Conservation (phyloP, 768 basidiomycete species). For the Tubosaeta sp. region DNA sequence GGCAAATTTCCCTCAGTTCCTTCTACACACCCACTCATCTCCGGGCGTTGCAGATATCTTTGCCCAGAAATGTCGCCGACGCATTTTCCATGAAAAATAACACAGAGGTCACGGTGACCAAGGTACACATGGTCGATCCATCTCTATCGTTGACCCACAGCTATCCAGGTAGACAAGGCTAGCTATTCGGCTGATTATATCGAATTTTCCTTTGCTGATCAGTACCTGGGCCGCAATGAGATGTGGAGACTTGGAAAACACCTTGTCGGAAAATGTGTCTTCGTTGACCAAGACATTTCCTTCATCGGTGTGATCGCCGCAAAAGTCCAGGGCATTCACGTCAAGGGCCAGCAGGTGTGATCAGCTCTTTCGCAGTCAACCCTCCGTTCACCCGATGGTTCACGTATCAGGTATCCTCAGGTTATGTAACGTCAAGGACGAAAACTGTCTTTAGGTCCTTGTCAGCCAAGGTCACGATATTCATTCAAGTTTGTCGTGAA, state of each 20-base stretch:
- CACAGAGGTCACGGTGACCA: constrained; percentile 65
- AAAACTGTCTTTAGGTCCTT: constrained; percentile 87
- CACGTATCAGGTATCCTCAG: constrained; percentile 66
- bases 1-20: constrained; percentile 29
- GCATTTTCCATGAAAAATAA: constrained; percentile 68
- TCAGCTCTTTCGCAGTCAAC: background rate
- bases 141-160: constrained; percentile 12
- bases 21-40: background rate
- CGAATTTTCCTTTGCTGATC: constrained; percentile 91
- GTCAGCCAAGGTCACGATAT: constrained; percentile 88
- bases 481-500: constrained; percentile 94
- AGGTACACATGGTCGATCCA: constrained; percentile 37
- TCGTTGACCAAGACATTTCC: constrained; percentile 77
- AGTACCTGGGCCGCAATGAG: constrained; percentile 92
- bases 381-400: constrained; percentile 2
- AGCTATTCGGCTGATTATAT: constrained; percentile 68
- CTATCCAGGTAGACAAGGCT: constrained; percentile 59
- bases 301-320: constrained; percentile 83
- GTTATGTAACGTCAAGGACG: constrained; percentile 74
- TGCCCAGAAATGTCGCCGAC: constrained; percentile 70
- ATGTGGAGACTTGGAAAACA: constrained; percentile 93
- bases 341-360: constrained; percentile 60
- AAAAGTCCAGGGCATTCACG: constrained; percentile 76
- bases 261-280: constrained; percentile 76
- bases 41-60: constrained; percentile 52